phyloP scores from a whole-genome alignment of 2,329 filamentous ascomycete species.

The Penicillium sp. region DNA sequence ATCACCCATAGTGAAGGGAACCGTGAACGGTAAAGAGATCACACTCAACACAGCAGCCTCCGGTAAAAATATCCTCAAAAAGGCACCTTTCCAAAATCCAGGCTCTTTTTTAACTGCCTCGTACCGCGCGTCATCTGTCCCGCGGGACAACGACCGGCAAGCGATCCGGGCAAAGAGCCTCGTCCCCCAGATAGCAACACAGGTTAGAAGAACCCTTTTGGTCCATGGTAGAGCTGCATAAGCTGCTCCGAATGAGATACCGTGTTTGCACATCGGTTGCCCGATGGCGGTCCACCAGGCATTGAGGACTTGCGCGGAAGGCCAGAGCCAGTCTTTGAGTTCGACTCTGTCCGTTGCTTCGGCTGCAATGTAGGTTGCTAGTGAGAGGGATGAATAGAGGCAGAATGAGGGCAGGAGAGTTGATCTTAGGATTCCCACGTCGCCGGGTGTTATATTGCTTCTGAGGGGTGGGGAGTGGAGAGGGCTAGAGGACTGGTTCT shows the following conservation, averaged over 20 bases:
- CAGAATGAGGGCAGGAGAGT: conserved; percentile 55
- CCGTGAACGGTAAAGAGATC: conserved; percentile 57
- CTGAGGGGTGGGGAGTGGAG: background rate
- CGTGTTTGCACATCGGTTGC: conserved; percentile 47
- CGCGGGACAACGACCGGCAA: conserved; percentile 49
- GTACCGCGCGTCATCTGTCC: conserved; percentile 58
- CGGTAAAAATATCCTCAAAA: conserved; percentile 56
- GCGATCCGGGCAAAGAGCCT: conserved; percentile 57
- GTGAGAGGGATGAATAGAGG: conserved; percentile 53
- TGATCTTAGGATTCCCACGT: conserved; percentile 53
- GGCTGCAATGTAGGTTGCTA: conserved; percentile 53
- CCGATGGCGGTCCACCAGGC: conserved; percentile 62
- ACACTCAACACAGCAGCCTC: conserved; percentile 58
- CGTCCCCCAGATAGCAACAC: conserved; percentile 58
- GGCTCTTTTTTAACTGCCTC: conserved; percentile 51
- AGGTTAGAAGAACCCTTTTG: conserved; percentile 55
- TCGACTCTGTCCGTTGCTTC: conserved; percentile 56
- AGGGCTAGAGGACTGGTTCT: background rate
- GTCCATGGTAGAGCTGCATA: conserved; percentile 52
- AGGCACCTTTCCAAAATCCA: conserved; percentile 58
- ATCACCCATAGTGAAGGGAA: conserved; percentile 47
- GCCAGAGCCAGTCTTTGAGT: conserved; percentile 62
- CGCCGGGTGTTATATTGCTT: conserved; percentile 16
- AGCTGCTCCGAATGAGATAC: conserved; percentile 48
- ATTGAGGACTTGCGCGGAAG: conserved; percentile 54